phyloP scores from a whole-genome alignment of 495 filamentous ascomycete genomes.

The Podospora sp. region DNA sequence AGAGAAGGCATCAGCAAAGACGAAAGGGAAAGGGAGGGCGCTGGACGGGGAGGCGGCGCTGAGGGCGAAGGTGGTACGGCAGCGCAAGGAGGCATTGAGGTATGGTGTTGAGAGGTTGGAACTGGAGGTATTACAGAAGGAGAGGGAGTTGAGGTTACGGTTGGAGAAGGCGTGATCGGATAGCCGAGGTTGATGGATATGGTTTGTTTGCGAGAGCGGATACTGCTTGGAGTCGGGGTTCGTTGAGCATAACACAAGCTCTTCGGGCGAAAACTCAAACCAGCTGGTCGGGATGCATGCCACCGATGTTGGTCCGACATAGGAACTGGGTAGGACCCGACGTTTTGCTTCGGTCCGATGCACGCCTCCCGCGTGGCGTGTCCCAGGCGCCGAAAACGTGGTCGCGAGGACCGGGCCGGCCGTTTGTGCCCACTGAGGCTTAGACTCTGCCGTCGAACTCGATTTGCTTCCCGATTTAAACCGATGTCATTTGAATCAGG shows the following conservation, averaged over 20 bases:
- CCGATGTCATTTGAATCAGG: background rate
- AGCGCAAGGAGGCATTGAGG: constrained; percentile 48
- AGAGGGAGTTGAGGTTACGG: constrained; percentile 51
- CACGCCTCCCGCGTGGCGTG: background rate
- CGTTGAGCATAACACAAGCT: background rate
- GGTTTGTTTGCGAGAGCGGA: background rate
- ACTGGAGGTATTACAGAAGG: constrained; percentile 54
- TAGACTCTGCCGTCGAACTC: background rate
- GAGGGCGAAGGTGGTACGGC: constrained; percentile 41
- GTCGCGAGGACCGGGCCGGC: background rate
- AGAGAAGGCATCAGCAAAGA: background rate
- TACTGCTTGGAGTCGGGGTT: background rate
- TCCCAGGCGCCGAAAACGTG: background rate
- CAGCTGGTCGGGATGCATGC: background rate
- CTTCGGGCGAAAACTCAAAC: background rate
- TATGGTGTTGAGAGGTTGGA: constrained; percentile 55
- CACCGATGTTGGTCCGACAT: background rate
- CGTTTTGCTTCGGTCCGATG: background rate
- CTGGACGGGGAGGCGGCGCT: constrained; percentile 40
- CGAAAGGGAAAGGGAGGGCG: constrained; percentile 11
- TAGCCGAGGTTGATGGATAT: background rate
- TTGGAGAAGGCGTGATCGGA: constrained; percentile 33
- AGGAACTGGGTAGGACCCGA: background rate
- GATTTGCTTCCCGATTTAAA: background rate
- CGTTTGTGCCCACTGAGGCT: background rate